These are phyloP conservation scores for Neoarthrinium moseri DNA, from an alignment of 2,329 filamentous ascomycete species.

Conservation along the genomic window DNA sequence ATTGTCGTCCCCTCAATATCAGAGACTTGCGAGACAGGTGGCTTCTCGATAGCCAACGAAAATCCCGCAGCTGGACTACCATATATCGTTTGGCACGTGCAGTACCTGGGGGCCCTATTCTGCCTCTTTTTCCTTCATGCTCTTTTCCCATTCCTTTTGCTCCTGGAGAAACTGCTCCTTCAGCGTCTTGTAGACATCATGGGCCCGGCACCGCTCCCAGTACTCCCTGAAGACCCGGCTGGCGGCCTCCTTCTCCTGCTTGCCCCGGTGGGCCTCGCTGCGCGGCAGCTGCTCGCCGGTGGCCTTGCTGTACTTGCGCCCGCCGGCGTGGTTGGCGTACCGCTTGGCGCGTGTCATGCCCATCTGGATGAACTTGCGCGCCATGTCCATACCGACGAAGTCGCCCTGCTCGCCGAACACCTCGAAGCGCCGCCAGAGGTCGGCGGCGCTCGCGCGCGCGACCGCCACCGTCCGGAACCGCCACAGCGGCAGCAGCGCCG, in stretches of 20 bases:
- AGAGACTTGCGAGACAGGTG: no score
- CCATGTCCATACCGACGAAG: constrained; percentile 66
- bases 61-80: no score
- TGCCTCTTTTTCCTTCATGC: not conserved
- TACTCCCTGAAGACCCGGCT: constrained; percentile 46
- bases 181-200: constrained; percentile 40
- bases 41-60: no score
- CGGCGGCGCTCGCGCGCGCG: constrained; percentile 46
- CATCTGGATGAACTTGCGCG: constrained; percentile 65
- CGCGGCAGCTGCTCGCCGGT: constrained; percentile 39
- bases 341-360: constrained; percentile 60
- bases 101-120: no score
- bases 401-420: constrained; percentile 49
- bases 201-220: constrained; percentile 44
- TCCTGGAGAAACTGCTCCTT: constrained; percentile 47
- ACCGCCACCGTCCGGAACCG: constrained; percentile 53
- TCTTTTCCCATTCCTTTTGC: constrained; percentile 26
- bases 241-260: constrained; percentile 47
- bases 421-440: constrained; percentile 49
- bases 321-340: constrained; percentile 56
- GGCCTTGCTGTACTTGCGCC: constrained; percentile 52
- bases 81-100: no score
- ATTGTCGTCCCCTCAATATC: no score
- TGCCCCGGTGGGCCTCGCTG: constrained; percentile 41
- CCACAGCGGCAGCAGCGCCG: constrained; percentile 57